Conservation (phyloP, 1,284 basidiomycete species). For the Exobasidium cylindrosporum region DNA sequence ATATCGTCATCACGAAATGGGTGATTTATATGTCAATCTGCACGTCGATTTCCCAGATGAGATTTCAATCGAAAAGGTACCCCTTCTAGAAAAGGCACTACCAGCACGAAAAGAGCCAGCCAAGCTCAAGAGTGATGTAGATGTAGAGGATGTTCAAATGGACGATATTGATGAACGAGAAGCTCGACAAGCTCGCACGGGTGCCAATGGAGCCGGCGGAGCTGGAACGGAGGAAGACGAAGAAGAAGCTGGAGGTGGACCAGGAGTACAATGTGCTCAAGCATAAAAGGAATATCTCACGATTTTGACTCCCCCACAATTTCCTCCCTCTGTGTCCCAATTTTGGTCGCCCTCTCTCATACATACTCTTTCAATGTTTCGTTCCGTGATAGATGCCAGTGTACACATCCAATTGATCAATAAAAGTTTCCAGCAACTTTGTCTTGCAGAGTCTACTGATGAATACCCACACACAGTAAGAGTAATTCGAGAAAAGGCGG, state of each 20-base stretch:
- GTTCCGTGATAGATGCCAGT: not conserved
- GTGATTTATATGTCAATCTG: constrained; percentile 87
- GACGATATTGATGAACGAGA: constrained; percentile 78
- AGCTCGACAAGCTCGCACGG: constrained; percentile 58
- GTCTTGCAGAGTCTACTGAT: too few species aligned
- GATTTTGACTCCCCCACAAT: not conserved
- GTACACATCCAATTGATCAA: not conserved
- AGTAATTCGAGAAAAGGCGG: too few species aligned
- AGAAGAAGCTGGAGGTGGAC: constrained; percentile 60
- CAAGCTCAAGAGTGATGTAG: constrained; percentile 67
- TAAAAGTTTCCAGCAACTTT: not conserved
- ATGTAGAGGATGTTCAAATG: constrained; percentile 80
- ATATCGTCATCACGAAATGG: constrained; percentile 91
- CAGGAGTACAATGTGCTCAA: constrained; percentile 50
- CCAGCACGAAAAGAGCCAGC: constrained; percentile 72
- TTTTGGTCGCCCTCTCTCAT: not conserved
- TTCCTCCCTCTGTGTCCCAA: not conserved
- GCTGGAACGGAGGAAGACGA: constrained; percentile 69
- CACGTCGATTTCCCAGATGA: constrained; percentile 84
- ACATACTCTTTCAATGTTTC: not conserved
- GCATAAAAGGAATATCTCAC: too few species aligned
- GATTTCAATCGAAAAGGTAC: constrained; percentile 69
- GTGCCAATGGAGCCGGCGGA: constrained; percentile 59
- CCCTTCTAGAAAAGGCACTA: constrained; percentile 79
- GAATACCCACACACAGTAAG: too few species aligned